Base-by-base conservation (phyloP, 176 grass and related monocot species). In the Poa annua region DNA sequence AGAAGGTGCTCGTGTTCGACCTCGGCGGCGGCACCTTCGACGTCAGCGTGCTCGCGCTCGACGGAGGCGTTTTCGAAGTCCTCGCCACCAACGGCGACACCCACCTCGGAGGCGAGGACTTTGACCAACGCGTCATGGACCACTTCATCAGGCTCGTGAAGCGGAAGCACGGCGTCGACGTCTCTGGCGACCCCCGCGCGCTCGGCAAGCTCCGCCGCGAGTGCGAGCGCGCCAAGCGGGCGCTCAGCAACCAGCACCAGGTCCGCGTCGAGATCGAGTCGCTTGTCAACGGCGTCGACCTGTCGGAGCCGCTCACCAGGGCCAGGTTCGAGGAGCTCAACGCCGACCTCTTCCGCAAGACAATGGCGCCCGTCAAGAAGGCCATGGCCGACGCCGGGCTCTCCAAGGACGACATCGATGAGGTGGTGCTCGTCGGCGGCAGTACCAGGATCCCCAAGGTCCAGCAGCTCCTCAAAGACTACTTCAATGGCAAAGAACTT, bases 101-200 rank as follows among this genome's bases (percentile, higher is more conserved):
- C 12, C 92, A 94, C 62, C 92, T 94, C 29, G 92, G 92, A 62
- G 89, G 92, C 78, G 92, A 94, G 89, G 92, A 94, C 69, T 94
- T 94, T 36, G 92, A 91, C 79, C 86, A 91, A 55, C 88, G 89
- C 71, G 86, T 94, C 26, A 89, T 89, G 92, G 88, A 94, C n/a
- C 69, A 91, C 83, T 94, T 94, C 80, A 89, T 94, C 84, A 78
- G 77, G 71, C 71, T 94, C 79, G 84, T 94, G 63, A 91, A 84
- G 89, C 83, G 88, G 56, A 89, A 89, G 86, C 80, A 94, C 2
- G 76, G 80, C 24, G 75, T 75, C 71, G 92, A 94, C 83, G 85
- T 94, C 83, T 83, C 75, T 41, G 86, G 90, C 76, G 79, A 94
- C 63, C 74, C 83, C 66, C 75, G 84, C 15, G 92, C 89, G 45